phyloP scores from a whole-genome alignment of 768 basidiomycete genomes.

The Trametes cinnabarina region DNA sequence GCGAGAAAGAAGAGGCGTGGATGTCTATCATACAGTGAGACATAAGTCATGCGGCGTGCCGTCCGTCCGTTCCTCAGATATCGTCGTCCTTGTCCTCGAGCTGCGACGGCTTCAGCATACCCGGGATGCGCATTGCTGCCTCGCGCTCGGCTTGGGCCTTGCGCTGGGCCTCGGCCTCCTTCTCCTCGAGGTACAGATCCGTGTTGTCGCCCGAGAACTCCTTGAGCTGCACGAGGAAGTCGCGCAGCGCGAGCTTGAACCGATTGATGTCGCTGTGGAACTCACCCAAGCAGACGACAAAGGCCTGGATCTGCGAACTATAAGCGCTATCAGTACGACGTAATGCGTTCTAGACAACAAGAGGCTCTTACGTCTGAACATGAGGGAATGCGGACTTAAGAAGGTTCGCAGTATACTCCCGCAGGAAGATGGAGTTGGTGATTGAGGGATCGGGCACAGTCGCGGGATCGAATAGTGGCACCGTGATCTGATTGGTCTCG shows the following conservation, averaged over 20 bases:
- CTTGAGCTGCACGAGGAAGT: constrained; percentile 97
- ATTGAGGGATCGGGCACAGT: constrained; percentile 67
- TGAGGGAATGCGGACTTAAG: constrained; percentile 91
- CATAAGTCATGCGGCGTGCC: constrained; percentile 18
- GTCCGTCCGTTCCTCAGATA: constrained; percentile 42
- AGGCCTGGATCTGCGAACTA: constrained; percentile 72
- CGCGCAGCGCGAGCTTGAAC: constrained; percentile 92
- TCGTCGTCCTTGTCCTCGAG: constrained; percentile 93
- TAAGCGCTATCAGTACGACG: constrained; percentile 3
- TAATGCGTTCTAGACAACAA: background rate
- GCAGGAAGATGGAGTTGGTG: constrained; percentile 76
- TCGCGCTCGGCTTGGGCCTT: constrained; percentile 83
- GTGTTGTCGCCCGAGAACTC: constrained; percentile 96
- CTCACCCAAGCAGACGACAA: constrained; percentile 65
- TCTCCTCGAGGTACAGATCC: constrained; percentile 92
- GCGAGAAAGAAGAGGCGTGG: background rate
- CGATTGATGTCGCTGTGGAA: constrained; percentile 77
- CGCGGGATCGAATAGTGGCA: constrained; percentile 81
- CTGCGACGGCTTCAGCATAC: constrained; percentile 95
- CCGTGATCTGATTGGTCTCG: constrained; percentile 73
- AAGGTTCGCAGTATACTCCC: constrained; percentile 83
- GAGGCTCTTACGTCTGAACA: constrained; percentile 66
- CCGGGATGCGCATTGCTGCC: constrained; percentile 92
- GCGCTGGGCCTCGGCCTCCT: constrained; percentile 77
- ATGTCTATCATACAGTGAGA: constrained; percentile 25